A percentile compares a stretch with the other conserved stretches of the same genome.
Evolutionary conservation across 177 flowering plant genomes (phyloP).

Genomic region (Vitis hybrid): DNA sequence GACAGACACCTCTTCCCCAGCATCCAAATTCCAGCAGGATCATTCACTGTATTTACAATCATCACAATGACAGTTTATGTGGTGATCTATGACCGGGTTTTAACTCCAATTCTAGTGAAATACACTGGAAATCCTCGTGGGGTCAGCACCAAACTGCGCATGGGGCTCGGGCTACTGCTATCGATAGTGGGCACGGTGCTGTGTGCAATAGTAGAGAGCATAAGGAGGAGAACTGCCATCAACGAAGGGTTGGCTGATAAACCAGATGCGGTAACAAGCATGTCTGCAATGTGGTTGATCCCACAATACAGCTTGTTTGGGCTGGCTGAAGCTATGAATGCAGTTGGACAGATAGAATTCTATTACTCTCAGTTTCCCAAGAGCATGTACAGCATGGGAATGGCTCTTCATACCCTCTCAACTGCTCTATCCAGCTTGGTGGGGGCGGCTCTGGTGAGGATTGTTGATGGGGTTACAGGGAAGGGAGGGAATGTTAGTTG

Average conservation of each 20-base stretch:
- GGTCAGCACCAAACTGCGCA: conserved; percentile 45
- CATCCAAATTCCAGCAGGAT: conserved; percentile 55
- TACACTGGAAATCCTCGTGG: conserved; percentile 41
- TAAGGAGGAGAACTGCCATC: conserved; percentile 28
- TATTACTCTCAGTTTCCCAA: conserved; percentile 64
- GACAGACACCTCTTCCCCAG: conserved; percentile 39
- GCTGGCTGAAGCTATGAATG: conserved; percentile 54
- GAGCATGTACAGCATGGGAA: conserved; percentile 52
- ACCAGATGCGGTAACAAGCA: conserved; percentile 13
- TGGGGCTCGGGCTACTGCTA: conserved; percentile 57
- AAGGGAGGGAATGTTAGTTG: conserved; percentile 48
- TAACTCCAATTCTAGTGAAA: conserved; percentile 36
- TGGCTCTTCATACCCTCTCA: conserved; percentile 47
- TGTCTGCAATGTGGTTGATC: conserved; percentile 56
- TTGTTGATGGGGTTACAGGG: conserved; percentile 34
- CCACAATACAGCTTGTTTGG: conserved; percentile 55
- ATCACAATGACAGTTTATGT: conserved; percentile 46
- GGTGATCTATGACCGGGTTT: conserved; percentile 40
- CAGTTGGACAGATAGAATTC: conserved; percentile 64
- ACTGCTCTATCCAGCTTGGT: conserved; percentile 43
- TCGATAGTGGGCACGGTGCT: conserved; percentile 35
- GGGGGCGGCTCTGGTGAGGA: conserved; percentile 37
- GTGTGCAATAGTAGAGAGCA: conserved; percentile 45
- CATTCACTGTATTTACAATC: conserved; percentile 48
- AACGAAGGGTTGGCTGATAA: conserved; percentile 2